Base-by-base conservation (phyloP, 305 asterid species). In the Lippia alba region DNA sequence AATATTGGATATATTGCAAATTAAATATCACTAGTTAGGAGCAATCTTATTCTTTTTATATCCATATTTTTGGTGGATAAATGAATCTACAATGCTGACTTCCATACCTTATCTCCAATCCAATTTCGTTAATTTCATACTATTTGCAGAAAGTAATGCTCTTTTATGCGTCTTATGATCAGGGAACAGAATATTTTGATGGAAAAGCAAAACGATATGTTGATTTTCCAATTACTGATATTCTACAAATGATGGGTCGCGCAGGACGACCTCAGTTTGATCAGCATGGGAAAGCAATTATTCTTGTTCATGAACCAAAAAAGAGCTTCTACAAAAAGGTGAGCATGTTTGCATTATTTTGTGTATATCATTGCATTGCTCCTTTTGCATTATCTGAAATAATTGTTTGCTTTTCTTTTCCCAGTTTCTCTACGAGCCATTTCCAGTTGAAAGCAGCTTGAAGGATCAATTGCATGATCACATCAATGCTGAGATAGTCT, bases 241-340 rank as follows among this genome's bases (percentile, higher is more conserved):
- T 94, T 64, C 74, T 94, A 71, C 99, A 94, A 84, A 94, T 94
- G 99, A 94, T 94, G 99, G 99, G 99, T 66, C 87, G 99, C 82
- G 99, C 99, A 66, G 99, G 99, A 41, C 88, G 99, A 66, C 99
- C 99, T 76, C 99, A 94, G 79, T 94, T 70, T 69, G 99, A 94
- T 79, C 99, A 94, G 80, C 98, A 94, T 45, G 99, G 99, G 48
- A 94, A 94, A 82, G 97, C 98, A 80, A 93, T 94, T 80, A 94
- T 94, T 89, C 98, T 94, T 61, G 99, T 94, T 76, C 99, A 94
- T 81, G 99, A 94, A 75, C 99, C 98, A 24, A 94, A 94, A 83
- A 94, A 94, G 82, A 92, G 97, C 85, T 94, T 94, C 89, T 94
- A 94, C 84, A 94, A 94, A 82, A 94, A 94, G 97, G 99, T 86